phyloP scores from a whole-genome alignment of 75 land plant genomes.

The Pinus tabuliformis region DNA sequence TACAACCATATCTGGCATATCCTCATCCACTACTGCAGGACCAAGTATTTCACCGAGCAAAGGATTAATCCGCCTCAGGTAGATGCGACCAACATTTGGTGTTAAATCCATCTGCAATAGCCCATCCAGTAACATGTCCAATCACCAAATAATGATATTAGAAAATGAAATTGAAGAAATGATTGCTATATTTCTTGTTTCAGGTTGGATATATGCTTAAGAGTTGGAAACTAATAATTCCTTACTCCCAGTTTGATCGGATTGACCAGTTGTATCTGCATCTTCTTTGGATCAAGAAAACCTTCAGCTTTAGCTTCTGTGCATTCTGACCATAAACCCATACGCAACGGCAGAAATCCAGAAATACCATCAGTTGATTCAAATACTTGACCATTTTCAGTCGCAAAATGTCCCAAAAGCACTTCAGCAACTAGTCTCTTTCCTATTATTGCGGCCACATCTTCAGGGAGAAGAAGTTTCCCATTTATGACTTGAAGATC shows the following conservation, averaged over 20 bases:
- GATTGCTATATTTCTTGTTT: neutral
- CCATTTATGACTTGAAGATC: conserved; percentile 23
- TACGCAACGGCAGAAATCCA: conserved; percentile 18
- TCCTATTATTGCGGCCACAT: conserved; percentile 32
- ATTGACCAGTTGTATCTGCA: conserved; percentile 22
- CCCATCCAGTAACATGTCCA: neutral
- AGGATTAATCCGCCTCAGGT: conserved; percentile 36
- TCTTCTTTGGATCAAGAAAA: conserved; percentile 15
- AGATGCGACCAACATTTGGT: conserved; percentile 28
- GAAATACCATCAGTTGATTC: neutral
- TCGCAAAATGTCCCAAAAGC: conserved; percentile 20
- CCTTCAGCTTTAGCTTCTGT: conserved; percentile 31
- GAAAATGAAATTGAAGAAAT: neutral
- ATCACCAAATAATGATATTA: neutral
- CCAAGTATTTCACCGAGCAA: conserved; percentile 43
- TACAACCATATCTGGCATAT: conserved; percentile 40
- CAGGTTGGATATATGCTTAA: too few relatives aligned
- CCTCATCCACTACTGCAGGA: conserved; percentile 39
- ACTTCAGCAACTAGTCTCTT: conserved; percentile 24
- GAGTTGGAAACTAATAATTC: too few relatives aligned
- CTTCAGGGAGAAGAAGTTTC: conserved; percentile 25
- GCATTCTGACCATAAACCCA: conserved; percentile 34
- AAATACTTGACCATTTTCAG: conserved; percentile 16
- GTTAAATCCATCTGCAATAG: conserved; percentile 42
- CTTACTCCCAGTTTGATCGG: conserved; percentile 39